Percentiles rank a stretch among this genome's conserved stretches.
phyloP scores from a whole-genome alignment of 139 green algal genomes.

The Chlamydomonas sphaeroides region DNA sequence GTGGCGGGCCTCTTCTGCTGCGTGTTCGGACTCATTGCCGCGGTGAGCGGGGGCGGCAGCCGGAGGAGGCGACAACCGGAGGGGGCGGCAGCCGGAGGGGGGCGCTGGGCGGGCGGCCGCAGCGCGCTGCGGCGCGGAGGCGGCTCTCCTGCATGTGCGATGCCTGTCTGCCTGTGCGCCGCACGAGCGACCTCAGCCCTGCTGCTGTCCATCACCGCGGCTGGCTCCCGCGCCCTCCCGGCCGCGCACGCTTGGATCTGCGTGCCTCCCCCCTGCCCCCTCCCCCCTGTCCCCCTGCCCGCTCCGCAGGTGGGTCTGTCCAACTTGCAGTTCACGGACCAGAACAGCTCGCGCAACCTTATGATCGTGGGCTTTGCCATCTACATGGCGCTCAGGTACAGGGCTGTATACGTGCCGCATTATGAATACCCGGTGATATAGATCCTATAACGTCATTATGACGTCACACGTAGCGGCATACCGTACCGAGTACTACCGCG shows the following conservation, averaged over 20 bases:
- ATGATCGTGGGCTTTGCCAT: slow-evolving; percentile 71
- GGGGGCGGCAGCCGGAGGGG: background rate
- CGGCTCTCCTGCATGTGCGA: slow-evolving; percentile 3
- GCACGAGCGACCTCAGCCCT: too few relatives aligned
- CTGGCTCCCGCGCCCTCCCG: background rate
- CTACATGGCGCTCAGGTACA: slow-evolving; percentile 54
- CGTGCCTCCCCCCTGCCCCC: background rate
- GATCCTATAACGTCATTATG: too few relatives aligned
- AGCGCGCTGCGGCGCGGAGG: background rate
- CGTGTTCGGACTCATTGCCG: slow-evolving; percentile 75
- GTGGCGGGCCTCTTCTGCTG: slow-evolving; percentile 74
- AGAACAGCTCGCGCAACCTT: slow-evolving; percentile 68
- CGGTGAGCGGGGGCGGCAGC: background rate
- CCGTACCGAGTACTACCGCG: too few relatives aligned
- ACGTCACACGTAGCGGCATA: too few relatives aligned
- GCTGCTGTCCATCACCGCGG: too few relatives aligned
- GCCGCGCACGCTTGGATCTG: background rate
- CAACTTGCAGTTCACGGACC: slow-evolving; percentile 64
- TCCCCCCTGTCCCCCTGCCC: background rate
- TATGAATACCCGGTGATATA: too few relatives aligned
- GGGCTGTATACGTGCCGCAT: too few relatives aligned
- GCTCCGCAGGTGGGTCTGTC: slow-evolving; percentile 50
- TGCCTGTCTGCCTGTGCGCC: too few relatives aligned
- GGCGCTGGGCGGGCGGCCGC: background rate
- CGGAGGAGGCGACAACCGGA: background rate